A percentile compares a stretch with the other conserved stretches of the same genome.
phyloP scores from a whole-genome alignment of 352 stramenopile genomes.

The Thraustotheca clavata region DNA sequence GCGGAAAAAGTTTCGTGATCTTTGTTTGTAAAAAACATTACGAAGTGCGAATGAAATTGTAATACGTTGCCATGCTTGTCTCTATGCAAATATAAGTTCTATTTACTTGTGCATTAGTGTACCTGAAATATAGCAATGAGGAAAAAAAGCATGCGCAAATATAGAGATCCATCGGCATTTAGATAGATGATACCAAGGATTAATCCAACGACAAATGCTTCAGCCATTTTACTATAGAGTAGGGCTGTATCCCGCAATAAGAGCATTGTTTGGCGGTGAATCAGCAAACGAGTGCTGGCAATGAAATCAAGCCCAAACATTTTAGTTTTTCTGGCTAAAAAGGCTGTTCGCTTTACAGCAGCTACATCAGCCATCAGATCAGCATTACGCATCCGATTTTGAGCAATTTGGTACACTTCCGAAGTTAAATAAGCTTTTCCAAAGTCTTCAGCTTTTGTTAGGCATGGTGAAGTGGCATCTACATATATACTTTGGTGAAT shows the following conservation, averaged over 20 bases:
- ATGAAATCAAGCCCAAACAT: conserved; percentile 44
- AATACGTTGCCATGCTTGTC: conserved; percentile 55
- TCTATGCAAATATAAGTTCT: conserved; percentile 2
- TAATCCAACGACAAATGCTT: conserved; percentile 64
- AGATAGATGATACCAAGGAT: conserved; percentile 71
- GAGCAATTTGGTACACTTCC: conserved; percentile 40
- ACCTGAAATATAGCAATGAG: conserved; percentile 53
- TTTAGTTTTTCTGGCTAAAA: conserved; percentile 8
- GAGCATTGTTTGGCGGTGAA: conserved; percentile 55
- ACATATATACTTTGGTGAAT: too few species aligned
- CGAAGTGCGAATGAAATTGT: conserved; percentile 63
- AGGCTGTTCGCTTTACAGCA: conserved; percentile 9
- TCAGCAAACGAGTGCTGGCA: conserved; percentile 37
- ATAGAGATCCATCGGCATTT: conserved; percentile 41
- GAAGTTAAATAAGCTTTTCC: conserved; percentile 47
- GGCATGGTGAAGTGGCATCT: background rate
- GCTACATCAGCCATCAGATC: conserved; percentile 8
- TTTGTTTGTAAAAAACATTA: conserved; percentile 87
- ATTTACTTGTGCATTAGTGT: background rate
- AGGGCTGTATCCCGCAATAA: conserved; percentile 52
- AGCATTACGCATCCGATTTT: conserved; percentile 36
- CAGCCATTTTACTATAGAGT: conserved; percentile 52
- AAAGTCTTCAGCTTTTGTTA: conserved; percentile 33
- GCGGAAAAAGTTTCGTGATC: conserved; percentile 82
- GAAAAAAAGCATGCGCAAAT: conserved; percentile 75